Base-by-base conservation (phyloP, 768 basidiomycete genomes). In the Mycena rebaudengoi region DNA sequence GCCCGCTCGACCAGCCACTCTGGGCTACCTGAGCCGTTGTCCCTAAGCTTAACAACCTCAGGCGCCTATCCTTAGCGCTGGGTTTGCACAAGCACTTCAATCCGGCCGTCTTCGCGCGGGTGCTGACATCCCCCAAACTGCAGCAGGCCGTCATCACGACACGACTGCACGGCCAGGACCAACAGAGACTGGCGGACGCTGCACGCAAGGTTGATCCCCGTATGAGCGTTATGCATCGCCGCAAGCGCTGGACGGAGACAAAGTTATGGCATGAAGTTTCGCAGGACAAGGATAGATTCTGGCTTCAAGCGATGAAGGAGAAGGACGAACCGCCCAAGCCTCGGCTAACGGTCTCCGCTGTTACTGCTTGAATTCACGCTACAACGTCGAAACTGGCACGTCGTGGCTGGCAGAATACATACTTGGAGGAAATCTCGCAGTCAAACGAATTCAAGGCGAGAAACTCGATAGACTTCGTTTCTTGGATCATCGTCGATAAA, bases 221-320 rank as follows among this genome's bases (percentile, higher is more conserved):
- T n/a, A 55, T 67, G 20, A 52, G 61, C 35, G 53, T 67, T 7
- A 39, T 67, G 20, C 66, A 67, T 51, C 62, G 66, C 20, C 66
- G 66, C 5, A 28, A 62, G 20, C 66, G 66, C 8, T 67, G 66
- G 66, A 67, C 63, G 26, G 62, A 67, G 35, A 25, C 23, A 12
- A 60, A 60, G 25, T 11, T 67, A 41, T 67, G 62, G 62, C 62
- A 57, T 29, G 62, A 67, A 16, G 37, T 57, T 20, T 29, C 64
- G 50, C 62, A 60, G 45, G 66, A 67, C 25, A 37, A 46, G 14
- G 43, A 60, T 16, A 18, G 62, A 29, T 67, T 67, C 30, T 67
- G 66, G 66, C 35, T 39, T 5, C 66, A 67, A 30, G 66, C 66
- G 7, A 59, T 44, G 32, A 53, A 23, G 26, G 66, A 67, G 30